Evolutionary conservation across 495 filamentous ascomycete genomes (phyloP), one percentile per base, ranked within the genome.

Genomic region (Penicillium egyptiacum): DNA sequence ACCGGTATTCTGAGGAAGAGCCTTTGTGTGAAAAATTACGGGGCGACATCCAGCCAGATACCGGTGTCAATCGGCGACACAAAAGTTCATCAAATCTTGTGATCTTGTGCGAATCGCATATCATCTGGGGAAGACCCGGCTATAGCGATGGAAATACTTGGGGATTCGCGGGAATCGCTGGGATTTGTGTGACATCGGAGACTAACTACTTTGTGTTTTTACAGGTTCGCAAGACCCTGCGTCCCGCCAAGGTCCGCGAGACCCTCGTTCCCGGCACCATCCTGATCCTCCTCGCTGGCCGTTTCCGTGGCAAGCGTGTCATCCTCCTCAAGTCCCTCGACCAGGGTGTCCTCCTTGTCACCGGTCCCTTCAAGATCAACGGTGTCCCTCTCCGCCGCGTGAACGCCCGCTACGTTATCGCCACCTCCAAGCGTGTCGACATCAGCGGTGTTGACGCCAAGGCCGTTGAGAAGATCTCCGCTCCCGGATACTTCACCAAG

Each of bases 221-320:
- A 68, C 72, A 99, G 95, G 86, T 90, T 79, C 94, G 95, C 86
- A 99, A 99, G 85, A 79, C 91, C 64, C 76, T 91, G 73, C 91
- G 90, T 64, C 81, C 91, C 57, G 83, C 92, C 70, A 87, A 89
- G 75, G 82, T 89, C 63, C 92, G 95, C 66, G 76, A 87, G 66
- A 87, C 88, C 61, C 92, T 99, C 68, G 81, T 86, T 73, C 95
- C 94, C 74, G 95, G 95, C 75, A 87, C 90, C 73, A 82, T 98
- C 70, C 86, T 99, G 70, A 98, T 99, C 78, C 90, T 99, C 75
- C 90, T 99, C 70, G 94, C 95, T 78, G 95, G 95, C 69, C 94
- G 95, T 72, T 99, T 98, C 90, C 94, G 95, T 69, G 95, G 95
- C 83, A 98, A 97, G 90, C 95, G 95, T 74, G 95, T 99, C 70